phyloP scores from a whole-genome alignment of 495 filamentous ascomycete species.

The Bacidia gigantensis region DNA sequence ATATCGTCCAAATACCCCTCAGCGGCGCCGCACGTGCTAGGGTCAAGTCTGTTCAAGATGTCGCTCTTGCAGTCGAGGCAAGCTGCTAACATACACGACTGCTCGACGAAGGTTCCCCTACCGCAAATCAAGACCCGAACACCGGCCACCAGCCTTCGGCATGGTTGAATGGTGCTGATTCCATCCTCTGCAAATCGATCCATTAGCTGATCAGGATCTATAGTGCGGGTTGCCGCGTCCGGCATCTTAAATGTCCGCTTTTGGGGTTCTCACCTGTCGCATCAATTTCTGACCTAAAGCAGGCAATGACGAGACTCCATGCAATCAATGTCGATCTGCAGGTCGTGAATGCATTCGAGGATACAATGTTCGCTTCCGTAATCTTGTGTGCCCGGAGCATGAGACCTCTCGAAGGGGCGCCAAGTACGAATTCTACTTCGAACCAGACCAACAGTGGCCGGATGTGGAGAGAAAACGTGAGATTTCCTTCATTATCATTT shows the following conservation, averaged over 20 bases:
- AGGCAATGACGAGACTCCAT: slow-evolving; percentile 2
- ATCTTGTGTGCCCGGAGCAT: slow-evolving; percentile 6
- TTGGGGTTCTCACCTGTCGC: not conserved
- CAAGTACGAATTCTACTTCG: slow-evolving; percentile 12
- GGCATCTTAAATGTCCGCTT: slow-evolving; percentile 7
- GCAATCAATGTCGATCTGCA: slow-evolving; percentile 6
- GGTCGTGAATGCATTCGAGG: slow-evolving; percentile 7
- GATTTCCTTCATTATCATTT: not conserved
- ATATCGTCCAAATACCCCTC: no score
- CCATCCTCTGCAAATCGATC: no score
- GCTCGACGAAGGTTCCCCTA: no score
- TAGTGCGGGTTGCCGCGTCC: slow-evolving; percentile 10
- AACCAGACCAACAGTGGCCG: slow-evolving; percentile 1
- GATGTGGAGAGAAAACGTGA: not conserved
- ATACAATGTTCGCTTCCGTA: slow-evolving; percentile 11
- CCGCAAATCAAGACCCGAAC: no score
- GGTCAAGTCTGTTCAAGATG: no score
- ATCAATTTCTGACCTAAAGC: not conserved
- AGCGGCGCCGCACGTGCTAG: no score
- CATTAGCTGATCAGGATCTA: no score
- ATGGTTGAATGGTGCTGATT: no score
- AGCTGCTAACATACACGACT: no score
- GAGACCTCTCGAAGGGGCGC: not conserved
- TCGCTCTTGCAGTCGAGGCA: no score
- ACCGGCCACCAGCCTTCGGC: no score